Conservation (phyloP, 441 rosid species). For the Lepidium campestre region DNA sequence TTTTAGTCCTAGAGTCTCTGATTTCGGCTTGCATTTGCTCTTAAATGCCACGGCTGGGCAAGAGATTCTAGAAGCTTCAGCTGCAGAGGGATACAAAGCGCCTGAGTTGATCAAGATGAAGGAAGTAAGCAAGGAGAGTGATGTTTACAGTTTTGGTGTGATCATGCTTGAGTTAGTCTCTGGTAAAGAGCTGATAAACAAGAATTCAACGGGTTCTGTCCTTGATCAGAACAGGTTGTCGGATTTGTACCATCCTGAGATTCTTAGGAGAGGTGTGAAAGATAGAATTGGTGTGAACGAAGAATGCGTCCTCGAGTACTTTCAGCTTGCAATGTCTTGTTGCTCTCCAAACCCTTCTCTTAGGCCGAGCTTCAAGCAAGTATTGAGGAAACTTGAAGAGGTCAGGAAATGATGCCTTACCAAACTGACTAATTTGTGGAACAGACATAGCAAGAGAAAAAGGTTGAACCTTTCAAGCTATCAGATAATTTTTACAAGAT, state of each 20-base stretch:
- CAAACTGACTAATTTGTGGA: background rate
- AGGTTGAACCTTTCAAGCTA: background rate
- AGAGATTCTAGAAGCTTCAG: conserved; percentile 67
- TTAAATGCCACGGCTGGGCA: conserved; percentile 62
- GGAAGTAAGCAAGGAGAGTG: conserved; percentile 64
- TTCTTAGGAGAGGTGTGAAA: conserved; percentile 25
- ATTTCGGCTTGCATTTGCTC: conserved; percentile 64
- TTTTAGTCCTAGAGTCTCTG: conserved; percentile 62
- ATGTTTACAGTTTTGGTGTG: conserved; percentile 67
- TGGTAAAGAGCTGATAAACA: conserved; percentile 50
- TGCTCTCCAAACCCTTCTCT: conserved; percentile 75
- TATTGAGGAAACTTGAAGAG: conserved; percentile 59
- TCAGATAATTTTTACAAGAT: conserved; percentile 5
- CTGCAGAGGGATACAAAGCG: conserved; percentile 79
- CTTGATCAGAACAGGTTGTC: conserved; percentile 42
- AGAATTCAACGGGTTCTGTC: conserved; percentile 48
- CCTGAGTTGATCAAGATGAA: conserved; percentile 87
- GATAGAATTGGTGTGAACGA: conserved; percentile 35
- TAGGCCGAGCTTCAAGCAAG: conserved; percentile 66
- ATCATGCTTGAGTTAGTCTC: conserved; percentile 73
- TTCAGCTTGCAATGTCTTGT: conserved; percentile 76
- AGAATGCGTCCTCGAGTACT: conserved; percentile 47
- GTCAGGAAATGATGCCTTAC: conserved; percentile 34
- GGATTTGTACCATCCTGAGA: conserved; percentile 55
- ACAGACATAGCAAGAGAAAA: background rate